These are phyloP conservation scores for Neopestalotiopsis sp. DNA, from an alignment of 2,329 filamentous ascomycete species.

Conservation along the genomic window DNA sequence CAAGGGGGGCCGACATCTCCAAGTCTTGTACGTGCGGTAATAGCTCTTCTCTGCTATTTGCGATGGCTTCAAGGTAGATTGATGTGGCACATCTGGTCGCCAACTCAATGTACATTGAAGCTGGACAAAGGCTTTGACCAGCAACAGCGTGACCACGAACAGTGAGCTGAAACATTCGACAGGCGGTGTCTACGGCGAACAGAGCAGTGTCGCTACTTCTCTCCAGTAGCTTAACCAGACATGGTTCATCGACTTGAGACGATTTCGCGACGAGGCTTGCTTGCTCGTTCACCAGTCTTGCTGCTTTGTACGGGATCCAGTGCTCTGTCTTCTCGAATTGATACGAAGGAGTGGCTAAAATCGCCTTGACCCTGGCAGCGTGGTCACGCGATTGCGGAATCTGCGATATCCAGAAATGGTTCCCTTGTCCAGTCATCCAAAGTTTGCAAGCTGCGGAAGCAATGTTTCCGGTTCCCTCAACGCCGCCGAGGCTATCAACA, in stretches of 20 bases:
- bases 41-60: background rate
- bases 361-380: background rate
- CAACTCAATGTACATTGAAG: constrained; percentile 32
- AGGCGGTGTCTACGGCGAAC: background rate
- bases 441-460: background rate
- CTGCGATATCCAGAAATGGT: background rate
- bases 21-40: constrained; percentile 1
- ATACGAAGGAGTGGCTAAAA: background rate
- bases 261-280: background rate
- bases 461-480: background rate
- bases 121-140: constrained; percentile 27
- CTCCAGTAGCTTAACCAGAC: background rate
- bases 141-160: background rate
- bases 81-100: constrained; percentile 22
- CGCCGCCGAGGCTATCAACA: background rate
- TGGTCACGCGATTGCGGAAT: background rate
- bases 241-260: background rate
- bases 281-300: background rate
- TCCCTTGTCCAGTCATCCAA: background rate
- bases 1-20: background rate
- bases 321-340: constrained; percentile 2
- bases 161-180: background rate
- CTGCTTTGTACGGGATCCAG: constrained; percentile 1
- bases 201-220: background rate
- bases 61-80: background rate